phyloP scores from a whole-genome alignment of 495 filamentous ascomycete species.

The Neurospora sublineolata region DNA sequence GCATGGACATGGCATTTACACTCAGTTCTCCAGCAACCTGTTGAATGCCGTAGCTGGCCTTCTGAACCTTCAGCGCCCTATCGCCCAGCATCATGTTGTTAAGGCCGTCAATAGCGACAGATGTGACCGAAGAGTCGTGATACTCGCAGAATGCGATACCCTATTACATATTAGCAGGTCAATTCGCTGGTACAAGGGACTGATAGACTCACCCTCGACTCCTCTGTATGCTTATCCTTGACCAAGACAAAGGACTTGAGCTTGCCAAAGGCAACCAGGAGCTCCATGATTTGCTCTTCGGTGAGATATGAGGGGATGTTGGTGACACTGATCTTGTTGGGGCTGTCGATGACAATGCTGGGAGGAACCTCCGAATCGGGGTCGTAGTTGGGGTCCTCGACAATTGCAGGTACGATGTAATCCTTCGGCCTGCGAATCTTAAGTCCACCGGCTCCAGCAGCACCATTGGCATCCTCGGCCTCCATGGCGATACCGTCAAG shows the following conservation, averaged over 20 bases:
- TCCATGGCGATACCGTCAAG: conserved; percentile 85
- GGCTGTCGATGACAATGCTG: conserved; percentile 75
- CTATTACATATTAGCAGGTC: conserved; percentile 32
- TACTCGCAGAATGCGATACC: conserved; percentile 98
- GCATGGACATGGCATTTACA: conserved; percentile 97
- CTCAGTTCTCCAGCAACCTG: conserved; percentile 90
- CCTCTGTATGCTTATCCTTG: conserved; percentile 75
- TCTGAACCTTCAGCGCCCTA: conserved; percentile 68
- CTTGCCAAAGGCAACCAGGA: conserved; percentile 80
- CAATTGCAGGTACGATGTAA: conserved; percentile 81
- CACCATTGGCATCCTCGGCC: conserved; percentile 44
- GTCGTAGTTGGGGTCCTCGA: conserved; percentile 65
- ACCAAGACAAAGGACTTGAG: conserved; percentile 87
- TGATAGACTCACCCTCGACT: conserved; percentile 65
- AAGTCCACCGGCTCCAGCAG: conserved; percentile 52
- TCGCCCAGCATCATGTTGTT: conserved; percentile 89
- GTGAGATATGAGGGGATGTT: conserved; percentile 79
- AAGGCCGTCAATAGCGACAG: conserved; percentile 80
- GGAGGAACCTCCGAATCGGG: conserved; percentile 58
- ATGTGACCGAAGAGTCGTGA: conserved; percentile 60
- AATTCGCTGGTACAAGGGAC: background rate
- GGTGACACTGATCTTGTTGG: conserved; percentile 87
- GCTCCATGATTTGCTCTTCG: conserved; percentile 83
- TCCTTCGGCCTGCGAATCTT: conserved; percentile 87
- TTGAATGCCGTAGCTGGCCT: conserved; percentile 83